Evolutionary conservation across 345 rosid species (phyloP).

Genomic region (Salix purpurea): DNA sequence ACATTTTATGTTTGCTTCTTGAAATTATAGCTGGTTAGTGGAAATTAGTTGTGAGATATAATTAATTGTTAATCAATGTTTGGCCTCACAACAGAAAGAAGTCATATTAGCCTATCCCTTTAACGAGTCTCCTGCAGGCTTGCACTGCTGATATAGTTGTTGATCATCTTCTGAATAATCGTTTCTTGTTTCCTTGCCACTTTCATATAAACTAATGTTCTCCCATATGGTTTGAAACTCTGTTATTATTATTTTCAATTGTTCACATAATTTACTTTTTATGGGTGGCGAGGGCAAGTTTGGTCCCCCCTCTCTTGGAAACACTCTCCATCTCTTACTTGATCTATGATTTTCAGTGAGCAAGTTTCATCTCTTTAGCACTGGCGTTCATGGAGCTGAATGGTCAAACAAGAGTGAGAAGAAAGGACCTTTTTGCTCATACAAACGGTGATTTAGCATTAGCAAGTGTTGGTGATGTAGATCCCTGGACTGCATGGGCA

Average conservation of each 20-base stretch:
- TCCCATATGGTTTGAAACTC: background rate
- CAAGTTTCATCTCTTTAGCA: conserved; percentile 15
- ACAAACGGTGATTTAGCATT: conserved; percentile 47
- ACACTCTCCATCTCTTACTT: background rate
- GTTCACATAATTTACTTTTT: background rate
- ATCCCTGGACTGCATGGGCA: conserved; percentile 99
- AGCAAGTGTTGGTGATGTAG: conserved; percentile 47
- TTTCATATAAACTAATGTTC: background rate
- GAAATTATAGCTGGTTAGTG: background rate
- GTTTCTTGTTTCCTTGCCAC: background rate
- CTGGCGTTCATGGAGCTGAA: conserved; percentile 48
- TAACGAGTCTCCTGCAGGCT: background rate
- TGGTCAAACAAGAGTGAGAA: conserved; percentile 51
- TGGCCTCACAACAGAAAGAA: background rate
- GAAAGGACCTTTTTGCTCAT: conserved; percentile 43
- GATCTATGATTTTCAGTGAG: conserved; percentile 25
- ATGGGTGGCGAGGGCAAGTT: background rate
- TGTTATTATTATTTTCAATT: background rate
- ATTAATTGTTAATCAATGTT: background rate
- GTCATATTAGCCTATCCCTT: background rate
- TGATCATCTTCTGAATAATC: background rate
- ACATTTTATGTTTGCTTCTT: background rate
- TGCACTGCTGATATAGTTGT: background rate
- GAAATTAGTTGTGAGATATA: background rate
- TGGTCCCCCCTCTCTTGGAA: background rate